These are phyloP conservation scores for Dactylonectria macrodidyma DNA, from an alignment of 2,329 filamentous ascomycete species.

Conservation along the genomic window DNA sequence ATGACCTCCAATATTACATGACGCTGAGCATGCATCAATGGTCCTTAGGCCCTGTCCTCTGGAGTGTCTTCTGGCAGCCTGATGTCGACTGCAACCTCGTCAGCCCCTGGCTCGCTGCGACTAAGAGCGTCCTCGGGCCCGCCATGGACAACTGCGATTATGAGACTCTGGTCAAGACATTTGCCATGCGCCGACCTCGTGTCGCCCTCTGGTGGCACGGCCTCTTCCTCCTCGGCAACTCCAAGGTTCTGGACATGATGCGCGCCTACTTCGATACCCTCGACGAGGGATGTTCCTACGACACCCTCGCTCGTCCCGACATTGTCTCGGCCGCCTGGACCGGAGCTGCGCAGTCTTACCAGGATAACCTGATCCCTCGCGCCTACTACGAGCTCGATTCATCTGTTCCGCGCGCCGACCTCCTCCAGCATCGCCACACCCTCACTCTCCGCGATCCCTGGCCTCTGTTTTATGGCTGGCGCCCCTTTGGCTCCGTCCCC, in stretches of 20 bases:
- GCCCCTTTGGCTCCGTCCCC: conserved; percentile 41
- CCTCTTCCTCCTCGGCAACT: conserved; percentile 45
- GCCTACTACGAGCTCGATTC: conserved; percentile 36
- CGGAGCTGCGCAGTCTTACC: conserved; percentile 45
- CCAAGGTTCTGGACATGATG: conserved; percentile 42
- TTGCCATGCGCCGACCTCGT: conserved; percentile 46
- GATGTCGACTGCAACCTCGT: conserved; percentile 50
- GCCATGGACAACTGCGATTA: conserved; percentile 41
- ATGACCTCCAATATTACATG: conserved; percentile 48
- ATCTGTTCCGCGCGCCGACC: conserved; percentile 38
- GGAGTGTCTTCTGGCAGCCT: conserved; percentile 52
- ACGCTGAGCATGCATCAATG: conserved; percentile 50
- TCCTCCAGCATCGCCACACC: conserved; percentile 46
- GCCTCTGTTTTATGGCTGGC: conserved; percentile 49
- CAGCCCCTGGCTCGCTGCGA: conserved; percentile 48
- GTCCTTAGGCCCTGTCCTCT: conserved; percentile 47
- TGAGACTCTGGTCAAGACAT: conserved; percentile 44
- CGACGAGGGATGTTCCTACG: conserved; percentile 47
- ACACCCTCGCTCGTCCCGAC: conserved; percentile 45
- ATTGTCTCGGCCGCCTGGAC: conserved; percentile 47
- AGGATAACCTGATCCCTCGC: conserved; percentile 32
- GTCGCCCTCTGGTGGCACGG: conserved; percentile 50
- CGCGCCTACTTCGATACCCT: conserved; percentile 44
- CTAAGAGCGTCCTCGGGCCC: conserved; percentile 41
- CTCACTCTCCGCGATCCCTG: conserved; percentile 47